Conservation (phyloP, 176 grass and related monocot species). For the Avena atlantica region DNA sequence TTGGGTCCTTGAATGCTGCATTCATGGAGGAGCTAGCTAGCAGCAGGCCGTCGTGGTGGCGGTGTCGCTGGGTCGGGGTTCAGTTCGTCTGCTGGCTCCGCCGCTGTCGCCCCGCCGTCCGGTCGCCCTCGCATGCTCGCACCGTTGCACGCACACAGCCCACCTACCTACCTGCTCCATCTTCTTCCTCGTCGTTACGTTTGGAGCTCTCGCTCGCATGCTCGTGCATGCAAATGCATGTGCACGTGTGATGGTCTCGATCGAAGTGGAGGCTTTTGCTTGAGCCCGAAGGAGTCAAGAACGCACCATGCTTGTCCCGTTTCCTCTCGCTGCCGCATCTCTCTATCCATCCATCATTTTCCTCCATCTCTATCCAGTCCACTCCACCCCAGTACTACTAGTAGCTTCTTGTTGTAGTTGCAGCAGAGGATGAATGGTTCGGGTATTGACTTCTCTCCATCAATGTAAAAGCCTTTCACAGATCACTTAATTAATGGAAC, state of each 20-base stretch:
- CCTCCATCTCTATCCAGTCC: background rate
- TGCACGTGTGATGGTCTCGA: background rate
- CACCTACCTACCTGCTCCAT: background rate
- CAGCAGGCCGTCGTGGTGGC: background rate
- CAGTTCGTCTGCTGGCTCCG: conserved; percentile 34
- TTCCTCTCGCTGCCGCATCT: conserved; percentile 39
- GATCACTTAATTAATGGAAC: conserved; percentile 41
- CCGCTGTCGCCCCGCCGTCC: conserved; percentile 41
- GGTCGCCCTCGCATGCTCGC: conserved; percentile 21
- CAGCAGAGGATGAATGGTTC: conserved; percentile 80
- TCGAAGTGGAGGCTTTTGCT: conserved; percentile 44
- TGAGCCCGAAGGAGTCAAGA: conserved; percentile 80
- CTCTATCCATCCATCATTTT: background rate
- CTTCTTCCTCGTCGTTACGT: conserved; percentile 12
- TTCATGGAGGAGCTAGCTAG: conserved; percentile 31
- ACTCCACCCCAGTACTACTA: no score
- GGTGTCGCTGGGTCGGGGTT: conserved; percentile 47
- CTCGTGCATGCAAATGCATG: background rate
- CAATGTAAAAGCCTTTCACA: conserved; percentile 61
- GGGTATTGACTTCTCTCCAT: conserved; percentile 97
- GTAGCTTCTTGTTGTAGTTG: background rate
- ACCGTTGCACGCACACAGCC: background rate
- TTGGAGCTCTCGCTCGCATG: conserved; percentile 39
- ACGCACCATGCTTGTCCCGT: conserved; percentile 70
- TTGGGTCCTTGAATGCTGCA: conserved; percentile 54